Conservation (phyloP, 306 rosid genomes). For the Phaseolus lunatus region DNA sequence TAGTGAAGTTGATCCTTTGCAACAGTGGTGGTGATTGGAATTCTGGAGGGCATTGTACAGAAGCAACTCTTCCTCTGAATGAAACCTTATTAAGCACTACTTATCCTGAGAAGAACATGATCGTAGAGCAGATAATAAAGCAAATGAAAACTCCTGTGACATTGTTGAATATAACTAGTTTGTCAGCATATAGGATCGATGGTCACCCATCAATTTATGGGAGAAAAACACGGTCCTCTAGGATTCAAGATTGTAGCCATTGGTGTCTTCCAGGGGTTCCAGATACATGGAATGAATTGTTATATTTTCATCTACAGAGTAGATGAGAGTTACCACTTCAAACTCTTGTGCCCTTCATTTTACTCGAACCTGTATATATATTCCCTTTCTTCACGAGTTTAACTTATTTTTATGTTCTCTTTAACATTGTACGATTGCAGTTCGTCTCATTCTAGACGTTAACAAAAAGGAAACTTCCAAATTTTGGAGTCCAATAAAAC, state of each 20-base stretch:
- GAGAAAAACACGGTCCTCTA: conserved; percentile 51
- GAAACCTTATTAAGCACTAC: conserved; percentile 44
- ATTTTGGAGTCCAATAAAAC: background rate
- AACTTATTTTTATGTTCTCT: background rate
- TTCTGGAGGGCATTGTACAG: conserved; percentile 90
- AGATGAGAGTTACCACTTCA: conserved; percentile 33
- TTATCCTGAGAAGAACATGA: conserved; percentile 61
- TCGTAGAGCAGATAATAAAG: conserved; percentile 67
- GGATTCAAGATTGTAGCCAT: conserved; percentile 90
- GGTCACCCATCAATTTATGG: conserved; percentile 88
- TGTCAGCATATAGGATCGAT: conserved; percentile 78
- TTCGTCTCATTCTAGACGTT: conserved; percentile 1
- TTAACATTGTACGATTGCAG: conserved; percentile 8
- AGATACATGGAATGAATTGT: conserved; percentile 82
- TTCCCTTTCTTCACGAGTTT: background rate
- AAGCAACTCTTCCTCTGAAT: conserved; percentile 67
- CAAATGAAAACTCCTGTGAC: conserved; percentile 80
- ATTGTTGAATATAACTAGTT: conserved; percentile 75
- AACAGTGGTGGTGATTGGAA: conserved; percentile 92
- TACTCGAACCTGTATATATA: conserved; percentile 35
- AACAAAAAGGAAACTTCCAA: background rate
- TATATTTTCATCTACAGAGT: conserved; percentile 67
- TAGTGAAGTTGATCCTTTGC: conserved; percentile 30
- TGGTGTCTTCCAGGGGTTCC: conserved; percentile 99
- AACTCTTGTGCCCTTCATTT: conserved; percentile 26